Evolutionary conservation across 2,329 filamentous ascomycete genomes (phyloP).

Genomic region (Falciphora oryzae): DNA sequence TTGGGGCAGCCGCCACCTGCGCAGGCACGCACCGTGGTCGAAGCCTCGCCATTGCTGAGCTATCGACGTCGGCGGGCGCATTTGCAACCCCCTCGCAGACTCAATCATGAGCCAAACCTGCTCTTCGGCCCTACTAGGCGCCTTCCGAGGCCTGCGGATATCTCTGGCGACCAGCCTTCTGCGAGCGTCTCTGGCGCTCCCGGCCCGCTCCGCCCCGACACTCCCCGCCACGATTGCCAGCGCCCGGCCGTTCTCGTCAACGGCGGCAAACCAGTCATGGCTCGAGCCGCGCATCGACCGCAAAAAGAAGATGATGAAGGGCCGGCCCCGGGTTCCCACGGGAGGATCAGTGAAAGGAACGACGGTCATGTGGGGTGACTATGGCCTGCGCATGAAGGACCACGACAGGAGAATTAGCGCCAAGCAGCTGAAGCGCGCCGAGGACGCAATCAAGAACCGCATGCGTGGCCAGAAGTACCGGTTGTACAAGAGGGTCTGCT

Average conservation of each 20-base stretch:
- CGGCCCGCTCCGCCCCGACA: slow-evolving; percentile 21
- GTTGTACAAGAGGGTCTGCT: slow-evolving; percentile 83
- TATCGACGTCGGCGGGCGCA: slow-evolving; percentile 2
- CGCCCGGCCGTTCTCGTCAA: slow-evolving; percentile 68
- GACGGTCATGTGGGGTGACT: slow-evolving; percentile 94
- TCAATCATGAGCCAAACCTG: slow-evolving; percentile 37
- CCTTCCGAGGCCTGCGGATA: slow-evolving; percentile 45
- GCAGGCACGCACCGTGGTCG: background rate
- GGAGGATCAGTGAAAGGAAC: slow-evolving; percentile 90
- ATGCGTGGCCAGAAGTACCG: slow-evolving; percentile 88
- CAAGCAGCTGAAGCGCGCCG: slow-evolving; percentile 78
- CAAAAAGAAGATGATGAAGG: slow-evolving; percentile 88
- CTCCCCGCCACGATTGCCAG: slow-evolving; percentile 26
- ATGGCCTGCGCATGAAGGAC: slow-evolving; percentile 87
- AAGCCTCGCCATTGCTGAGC: background rate
- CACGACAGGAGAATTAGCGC: slow-evolving; percentile 89
- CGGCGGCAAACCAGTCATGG: slow-evolving; percentile 62
- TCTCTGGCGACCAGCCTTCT: slow-evolving; percentile 26
- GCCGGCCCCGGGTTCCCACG: slow-evolving; percentile 78
- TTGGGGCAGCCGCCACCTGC: no score
- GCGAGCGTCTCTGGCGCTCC: slow-evolving; percentile 3
- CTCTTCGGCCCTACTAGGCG: slow-evolving; percentile 40
- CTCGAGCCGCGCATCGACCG: slow-evolving; percentile 70
- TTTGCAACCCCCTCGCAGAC: slow-evolving; percentile 11
- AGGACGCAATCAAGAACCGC: slow-evolving; percentile 86